These are phyloP conservation scores for Sporobolomyces pararoseus DNA, from an alignment of 768 basidiomycete genomes.

Conservation along the genomic window DNA sequence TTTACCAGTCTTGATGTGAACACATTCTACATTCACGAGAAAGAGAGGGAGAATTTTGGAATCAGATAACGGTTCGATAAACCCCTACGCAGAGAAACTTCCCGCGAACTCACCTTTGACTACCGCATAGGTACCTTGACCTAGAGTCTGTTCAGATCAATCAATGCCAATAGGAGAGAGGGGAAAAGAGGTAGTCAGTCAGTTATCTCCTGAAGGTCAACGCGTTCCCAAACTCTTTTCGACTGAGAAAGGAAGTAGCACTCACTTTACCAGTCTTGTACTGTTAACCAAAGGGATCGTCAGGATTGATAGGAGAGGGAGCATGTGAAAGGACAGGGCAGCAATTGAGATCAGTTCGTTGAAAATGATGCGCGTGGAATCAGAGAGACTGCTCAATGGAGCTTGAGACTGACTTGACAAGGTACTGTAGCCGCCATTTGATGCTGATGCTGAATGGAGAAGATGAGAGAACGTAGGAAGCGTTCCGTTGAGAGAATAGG, in stretches of 20 bases:
- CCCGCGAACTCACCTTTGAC: conserved; percentile 34
- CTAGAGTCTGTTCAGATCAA: conserved; percentile 26
- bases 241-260: background rate
- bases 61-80: too few species aligned
- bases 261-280: conserved; percentile 38
- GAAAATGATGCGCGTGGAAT: background rate
- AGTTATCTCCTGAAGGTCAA: too few species aligned
- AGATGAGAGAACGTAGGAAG: background rate
- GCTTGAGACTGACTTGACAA: conserved; percentile 17
- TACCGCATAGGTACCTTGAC: conserved; percentile 43
- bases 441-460: background rate
- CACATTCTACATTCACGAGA: conserved; percentile 26
- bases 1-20: conserved; percentile 39
- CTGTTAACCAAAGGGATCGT: background rate
- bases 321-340: background rate
- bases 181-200: background rate
- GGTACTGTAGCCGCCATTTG: conserved; percentile 27
- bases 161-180: background rate
- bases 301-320: background rate
- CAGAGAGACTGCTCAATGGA: background rate
- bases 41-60: background rate
- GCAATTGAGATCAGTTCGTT: too few species aligned
- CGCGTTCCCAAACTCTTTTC: background rate
- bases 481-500: background rate
- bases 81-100: background rate